Base-by-base conservation (phyloP, 208 protist genomes). In the Trypanosoma cruzi region DNA sequence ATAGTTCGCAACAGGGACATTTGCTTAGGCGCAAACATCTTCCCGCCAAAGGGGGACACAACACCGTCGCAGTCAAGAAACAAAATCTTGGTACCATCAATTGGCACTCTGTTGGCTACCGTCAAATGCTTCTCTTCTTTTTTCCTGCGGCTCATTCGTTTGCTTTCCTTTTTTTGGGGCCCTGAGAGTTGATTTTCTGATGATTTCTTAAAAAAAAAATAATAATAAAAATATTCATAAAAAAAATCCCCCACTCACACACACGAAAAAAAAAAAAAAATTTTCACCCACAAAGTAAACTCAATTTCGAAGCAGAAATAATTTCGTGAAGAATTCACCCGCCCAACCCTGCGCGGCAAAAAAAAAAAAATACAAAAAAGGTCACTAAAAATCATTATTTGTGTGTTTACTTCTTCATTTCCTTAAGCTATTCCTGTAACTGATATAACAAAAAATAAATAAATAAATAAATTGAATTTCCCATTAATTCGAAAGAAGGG, bases 41-140 rank as follows among this genome's bases (percentile, higher is more conserved):
- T 52, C 6, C 79, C 78, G 0, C 55, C 65, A 60, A 92, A 68
- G 1, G 86, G 86, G 16, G 86, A 92, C 1, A 92, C 68, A 20
- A 92, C 86, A 48, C 86, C 86, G 68, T 92, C 86, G 52, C 86
- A 92, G 68, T 92, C 86, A 31, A 92, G 73, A 50, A 92, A 92
- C 0, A 92, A 58, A 32, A 92, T 79, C 61, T 89, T 92, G 11
- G 78, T 84, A 14, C 68, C 53, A 14, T 18, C 26, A 29, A 8
- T 24, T 10, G 46, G 40, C 20, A 49, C 50, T 2, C 11, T 44
- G 8, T 36, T 60, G 13, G 46, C 46, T 14, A 34, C 46, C 18
- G 5, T 10, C 26, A 16, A 0, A 29, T 22, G 14, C 4, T 53
- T 53, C 34, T 24, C 40, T 4, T 53, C 44, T 6, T 40, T 4